Percentiles rank a stretch among this genome's conserved stretches.
phyloP scores from a whole-genome alignment of 1,284 basidiomycete genomes.

The Sporisorium exsertum region DNA sequence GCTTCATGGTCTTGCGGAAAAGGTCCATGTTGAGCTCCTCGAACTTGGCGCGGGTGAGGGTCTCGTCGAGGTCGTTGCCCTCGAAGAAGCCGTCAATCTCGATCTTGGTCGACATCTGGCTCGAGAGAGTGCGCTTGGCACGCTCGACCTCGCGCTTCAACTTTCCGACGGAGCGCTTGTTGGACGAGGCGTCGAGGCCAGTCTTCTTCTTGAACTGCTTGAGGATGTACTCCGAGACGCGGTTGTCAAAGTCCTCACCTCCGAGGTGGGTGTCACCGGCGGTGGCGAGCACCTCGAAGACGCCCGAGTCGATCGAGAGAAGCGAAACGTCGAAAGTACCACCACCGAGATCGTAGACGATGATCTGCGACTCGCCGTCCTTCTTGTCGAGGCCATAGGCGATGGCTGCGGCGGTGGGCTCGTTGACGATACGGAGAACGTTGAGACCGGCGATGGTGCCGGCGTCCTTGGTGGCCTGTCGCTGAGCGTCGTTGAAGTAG shows the following conservation, averaged over 20 bases:
- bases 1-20: slow-evolving; percentile 99
- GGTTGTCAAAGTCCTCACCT: slow-evolving; percentile 99
- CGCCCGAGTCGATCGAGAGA: slow-evolving; percentile 93
- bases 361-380: slow-evolving; percentile 92
- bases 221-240: slow-evolving; percentile 68
- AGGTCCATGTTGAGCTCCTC: slow-evolving; percentile 99
- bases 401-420: slow-evolving; percentile 93
- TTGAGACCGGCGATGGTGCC: slow-evolving; percentile 95
- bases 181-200: slow-evolving; percentile 79
- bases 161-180: slow-evolving; percentile 93
- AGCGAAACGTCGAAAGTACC: slow-evolving; percentile 99
- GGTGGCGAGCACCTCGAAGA: slow-evolving; percentile 96
- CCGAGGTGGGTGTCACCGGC: slow-evolving; percentile 99
- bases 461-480: slow-evolving; percentile 98
- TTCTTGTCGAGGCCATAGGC: slow-evolving; percentile 97
- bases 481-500: slow-evolving; percentile 93
- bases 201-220: slow-evolving; percentile 70
- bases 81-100: slow-evolving; percentile 88
- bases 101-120: slow-evolving; percentile 79
- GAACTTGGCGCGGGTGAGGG: slow-evolving; percentile 91
- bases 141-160: slow-evolving; percentile 98
- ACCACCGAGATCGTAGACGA: slow-evolving; percentile 98
- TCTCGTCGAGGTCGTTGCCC: slow-evolving; percentile 97
- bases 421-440: slow-evolving; percentile 98
- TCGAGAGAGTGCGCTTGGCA: slow-evolving; percentile 95